These are phyloP conservation scores for Phialophora tarda DNA, from an alignment of 2,329 filamentous ascomycete genomes.

Conservation along the genomic window DNA sequence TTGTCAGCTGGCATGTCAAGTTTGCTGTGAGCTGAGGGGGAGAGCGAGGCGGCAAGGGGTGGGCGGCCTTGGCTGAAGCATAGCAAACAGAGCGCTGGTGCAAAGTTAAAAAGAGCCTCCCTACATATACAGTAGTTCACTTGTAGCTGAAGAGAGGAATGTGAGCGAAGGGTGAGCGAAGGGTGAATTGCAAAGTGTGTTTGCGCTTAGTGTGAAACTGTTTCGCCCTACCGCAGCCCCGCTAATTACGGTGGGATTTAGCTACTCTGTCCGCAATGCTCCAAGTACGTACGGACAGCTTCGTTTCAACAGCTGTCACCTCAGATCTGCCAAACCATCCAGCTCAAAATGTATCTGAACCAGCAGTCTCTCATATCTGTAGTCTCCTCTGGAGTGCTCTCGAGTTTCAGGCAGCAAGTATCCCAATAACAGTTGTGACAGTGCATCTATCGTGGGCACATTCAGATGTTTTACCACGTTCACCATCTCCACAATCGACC, in stretches of 20 bases:
- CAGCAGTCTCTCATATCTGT: constrained; percentile 17
- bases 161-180: not conserved
- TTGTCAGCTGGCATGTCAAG: constrained; percentile 1
- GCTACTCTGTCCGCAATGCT: not conserved
- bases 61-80: not conserved
- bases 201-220: not conserved
- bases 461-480: constrained; percentile 25
- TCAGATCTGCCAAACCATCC: constrained; percentile 17
- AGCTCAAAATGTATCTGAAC: constrained; percentile 23
- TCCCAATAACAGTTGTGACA: constrained; percentile 21
- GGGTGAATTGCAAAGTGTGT: constrained; percentile 1
- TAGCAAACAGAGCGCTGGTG: not conserved
- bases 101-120: not conserved
- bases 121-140: not conserved
- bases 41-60: not conserved
- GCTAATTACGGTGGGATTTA: not conserved
- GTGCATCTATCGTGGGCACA: constrained; percentile 20
- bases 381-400: not conserved
- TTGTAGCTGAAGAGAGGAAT: not conserved
- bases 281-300: not conserved
- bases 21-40: not conserved
- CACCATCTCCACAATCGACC: constrained; percentile 28
- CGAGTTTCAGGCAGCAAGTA: constrained; percentile 21
- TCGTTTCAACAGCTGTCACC: not conserved
- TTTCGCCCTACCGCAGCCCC: not conserved